Evolutionary conservation across 305 asterid genomes (phyloP).

Genomic region (Solanum hybrid): DNA sequence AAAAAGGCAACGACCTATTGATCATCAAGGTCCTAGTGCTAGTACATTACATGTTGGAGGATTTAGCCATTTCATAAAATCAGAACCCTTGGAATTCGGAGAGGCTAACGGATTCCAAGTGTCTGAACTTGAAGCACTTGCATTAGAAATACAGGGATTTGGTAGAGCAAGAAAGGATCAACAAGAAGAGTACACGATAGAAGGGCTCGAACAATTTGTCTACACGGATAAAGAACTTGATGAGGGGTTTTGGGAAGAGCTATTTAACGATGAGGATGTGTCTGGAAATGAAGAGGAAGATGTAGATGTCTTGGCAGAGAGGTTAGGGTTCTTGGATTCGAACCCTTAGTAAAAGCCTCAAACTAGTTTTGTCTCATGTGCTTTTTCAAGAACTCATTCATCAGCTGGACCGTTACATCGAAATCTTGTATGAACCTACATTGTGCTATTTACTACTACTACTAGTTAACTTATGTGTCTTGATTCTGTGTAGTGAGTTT

Average conservation of each 20-base stretch:
- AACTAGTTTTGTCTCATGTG: background rate
- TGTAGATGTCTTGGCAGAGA: conserved; percentile 45
- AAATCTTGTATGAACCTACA: background rate
- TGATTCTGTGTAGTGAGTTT: conserved; percentile 3
- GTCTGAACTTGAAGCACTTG: conserved; percentile 69
- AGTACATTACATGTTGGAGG: conserved; percentile 10
- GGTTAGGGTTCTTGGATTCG: conserved; percentile 48
- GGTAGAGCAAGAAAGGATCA: conserved; percentile 28
- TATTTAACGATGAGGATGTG: conserved; percentile 45
- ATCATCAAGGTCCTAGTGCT: conserved; percentile 12
- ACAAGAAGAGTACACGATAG: conserved; percentile 16
- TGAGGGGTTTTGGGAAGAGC: conserved; percentile 73
- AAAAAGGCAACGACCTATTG: conserved; percentile 34
- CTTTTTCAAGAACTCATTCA: background rate
- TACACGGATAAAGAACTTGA: conserved; percentile 42
- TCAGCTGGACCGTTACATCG: background rate
- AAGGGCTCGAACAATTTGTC: conserved; percentile 9
- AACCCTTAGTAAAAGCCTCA: conserved; percentile 14
- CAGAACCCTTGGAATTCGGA: conserved; percentile 18
- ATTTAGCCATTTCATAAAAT: conserved; percentile 11
- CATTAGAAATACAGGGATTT: conserved; percentile 61
- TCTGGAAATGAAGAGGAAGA: conserved; percentile 30
- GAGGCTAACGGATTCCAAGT: conserved; percentile 18
- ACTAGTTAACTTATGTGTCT: background rate
- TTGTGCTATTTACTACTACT: background rate